Percentiles rank a stretch among this genome's conserved stretches.
phyloP scores from a whole-genome alignment of 345 rosid genomes.

The Sonneratia alba region DNA sequence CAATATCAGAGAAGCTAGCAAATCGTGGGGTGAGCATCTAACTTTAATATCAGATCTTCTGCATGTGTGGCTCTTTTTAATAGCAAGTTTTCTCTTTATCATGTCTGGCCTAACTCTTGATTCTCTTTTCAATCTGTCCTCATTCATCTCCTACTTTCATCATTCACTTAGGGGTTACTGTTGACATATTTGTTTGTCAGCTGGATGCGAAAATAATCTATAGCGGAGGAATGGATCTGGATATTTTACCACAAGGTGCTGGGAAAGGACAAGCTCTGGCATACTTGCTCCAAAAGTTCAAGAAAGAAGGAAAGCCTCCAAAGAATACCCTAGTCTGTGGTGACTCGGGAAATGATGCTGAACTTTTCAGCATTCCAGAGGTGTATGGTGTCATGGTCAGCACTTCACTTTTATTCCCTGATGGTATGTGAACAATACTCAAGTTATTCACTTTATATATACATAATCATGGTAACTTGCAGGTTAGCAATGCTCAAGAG shows the following conservation, averaged over 20 bases:
- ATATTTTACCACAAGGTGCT: conserved; percentile 89
- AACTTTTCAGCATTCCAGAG: conserved; percentile 80
- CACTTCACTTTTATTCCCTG: conserved; percentile 5
- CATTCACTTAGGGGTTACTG: neutral
- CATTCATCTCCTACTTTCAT: neutral
- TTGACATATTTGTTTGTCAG: conserved; percentile 24
- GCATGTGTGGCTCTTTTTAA: neutral
- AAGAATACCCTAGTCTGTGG: conserved; percentile 84
- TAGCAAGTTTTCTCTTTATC: neutral
- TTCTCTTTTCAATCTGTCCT: too few relatives aligned
- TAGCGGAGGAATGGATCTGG: conserved; percentile 94
- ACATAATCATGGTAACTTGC: conserved; percentile 3
- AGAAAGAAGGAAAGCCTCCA: conserved; percentile 62
- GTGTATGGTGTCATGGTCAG: conserved; percentile 92
- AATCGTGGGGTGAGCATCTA: conserved; percentile 54
- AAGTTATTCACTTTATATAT: neutral
- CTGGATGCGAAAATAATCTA: conserved; percentile 87
- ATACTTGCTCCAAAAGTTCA: conserved; percentile 67
- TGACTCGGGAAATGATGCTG: conserved; percentile 99
- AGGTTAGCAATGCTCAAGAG: conserved; percentile 98
- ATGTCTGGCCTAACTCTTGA: neutral
- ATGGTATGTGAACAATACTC: neutral
- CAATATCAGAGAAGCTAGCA: conserved; percentile 45
- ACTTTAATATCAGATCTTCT: neutral
- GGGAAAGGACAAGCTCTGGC: conserved; percentile 99